Evolutionary conservation across 2,329 filamentous ascomycete genomes (phyloP), one percentile per base, ranked within the genome.

Genomic region (Fusarium luffae): DNA sequence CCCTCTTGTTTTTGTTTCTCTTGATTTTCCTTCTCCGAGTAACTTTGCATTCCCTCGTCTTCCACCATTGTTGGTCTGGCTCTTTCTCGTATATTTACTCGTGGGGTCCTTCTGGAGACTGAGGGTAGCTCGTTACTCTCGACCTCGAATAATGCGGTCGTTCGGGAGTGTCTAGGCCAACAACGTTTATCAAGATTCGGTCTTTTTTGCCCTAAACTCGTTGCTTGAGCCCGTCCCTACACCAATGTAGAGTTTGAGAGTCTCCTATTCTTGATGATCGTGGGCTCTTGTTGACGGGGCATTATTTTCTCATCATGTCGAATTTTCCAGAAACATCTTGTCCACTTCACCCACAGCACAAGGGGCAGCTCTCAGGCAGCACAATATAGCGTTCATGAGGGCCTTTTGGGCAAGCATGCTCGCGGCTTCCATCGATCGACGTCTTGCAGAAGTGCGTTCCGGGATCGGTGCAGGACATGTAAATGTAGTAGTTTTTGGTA

Each of bases 401-500:
- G 1, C 90, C 86, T 59, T 85, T 84, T 8, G 85, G 75, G 72
- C 91, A 93, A 32, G 85, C 82, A 32, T 84, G 80, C 61, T 88
- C 85, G 68, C 84, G 85, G 76, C 83, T 87, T 59, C 90, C 90
- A 73, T 93, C 91, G 54, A 90, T 83, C 2, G 88, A 88, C 3
- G 89, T 92, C 69, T 87, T 85, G 78, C 92, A 90, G 79, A 92
- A 93, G 78, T 93, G 91, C 18, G 86, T 84, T 42, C 88, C 88
- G 1, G 90, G 91, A 75, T 93, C 89, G 59, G 85, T 79, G 75
- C 91, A 93, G 44, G 87, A 85, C 60, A 89, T 89, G 81, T 93
- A 93, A 78, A 93, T 90, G 80, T 92, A 93, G 78, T 90, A 93
- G 79, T 92, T 92, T 75, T 91, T 92, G 75, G 89, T 91, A 76